Base-by-base conservation (phyloP, 1,139 yeast genomes). In the Yamadazyma dushanensis region DNA sequence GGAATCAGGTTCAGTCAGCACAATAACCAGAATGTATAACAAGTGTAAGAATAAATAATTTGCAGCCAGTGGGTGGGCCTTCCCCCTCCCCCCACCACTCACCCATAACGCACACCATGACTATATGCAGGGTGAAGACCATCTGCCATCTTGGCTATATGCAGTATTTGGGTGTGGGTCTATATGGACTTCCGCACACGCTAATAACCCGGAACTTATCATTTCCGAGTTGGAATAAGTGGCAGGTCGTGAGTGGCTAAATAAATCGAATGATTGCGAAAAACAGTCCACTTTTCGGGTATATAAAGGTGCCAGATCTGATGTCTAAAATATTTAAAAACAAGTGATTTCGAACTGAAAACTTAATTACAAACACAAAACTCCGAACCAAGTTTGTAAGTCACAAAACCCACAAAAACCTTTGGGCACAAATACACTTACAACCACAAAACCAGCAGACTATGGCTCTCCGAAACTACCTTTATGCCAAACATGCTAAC, bases 391-490 rank as follows among this genome's bases (percentile, higher is more conserved):
- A 40, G 34, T 29, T 32, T 25, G 29, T 21, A 11, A 13, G 36
- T 27, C 11, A 26, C 15, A 16, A n/a, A n/a, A n/a, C n/a, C n/a
- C n/a, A n/a, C n/a, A 28, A 18, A 17, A 7, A 10, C 13, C 17
- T 9, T n/a, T 7, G 17, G 9, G 29, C 22, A 7, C 10, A 21
- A 16, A 29, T 20, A 23, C 8, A n/a, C n/a, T n/a, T n/a, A n/a
- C n/a, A n/a, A n/a, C n/a, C n/a, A n/a, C n/a, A n/a, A n/a, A n/a
- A n/a, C n/a, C n/a, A n/a, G n/a, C n/a, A n/a, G n/a, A n/a, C n/a
- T n/a, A 67, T 68, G 74, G 74, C 73, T 3, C 57, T 68, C 35
- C 61, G 73, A 51, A 65, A 68, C 45, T 68, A 68, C 42, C 42
- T 68, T 36, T 68, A 68, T 44, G 73, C 74, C 8, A 68, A 67